Conservation (phyloP, 352 stramenopile genomes). For the Saprolegnia diclina region DNA sequence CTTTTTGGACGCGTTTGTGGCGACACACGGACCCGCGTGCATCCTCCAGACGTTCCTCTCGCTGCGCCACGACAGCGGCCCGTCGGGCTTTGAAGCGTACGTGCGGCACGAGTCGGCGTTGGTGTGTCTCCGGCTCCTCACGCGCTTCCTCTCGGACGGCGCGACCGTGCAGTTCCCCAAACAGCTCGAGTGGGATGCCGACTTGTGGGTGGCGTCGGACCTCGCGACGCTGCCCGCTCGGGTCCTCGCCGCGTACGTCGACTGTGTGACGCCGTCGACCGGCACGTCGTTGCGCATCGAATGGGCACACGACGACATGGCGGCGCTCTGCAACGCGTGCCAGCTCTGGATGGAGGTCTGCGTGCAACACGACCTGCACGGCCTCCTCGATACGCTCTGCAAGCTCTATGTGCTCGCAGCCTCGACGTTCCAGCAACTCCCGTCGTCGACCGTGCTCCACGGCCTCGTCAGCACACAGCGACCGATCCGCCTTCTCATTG, state of each 20-base stretch:
- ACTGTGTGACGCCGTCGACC: not conserved
- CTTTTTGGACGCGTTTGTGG: conserved; percentile 13
- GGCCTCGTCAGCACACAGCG: not conserved
- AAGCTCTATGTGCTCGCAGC: not conserved
- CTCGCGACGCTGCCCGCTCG: not conserved
- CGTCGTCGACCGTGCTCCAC: not conserved
- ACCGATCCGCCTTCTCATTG: conserved; percentile 1
- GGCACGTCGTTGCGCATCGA: not conserved
- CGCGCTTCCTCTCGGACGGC: not conserved
- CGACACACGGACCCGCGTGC: conserved; percentile 15
- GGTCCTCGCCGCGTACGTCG: not conserved
- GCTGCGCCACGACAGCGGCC: not conserved
- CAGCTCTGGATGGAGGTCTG: not conserved
- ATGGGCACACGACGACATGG: not conserved
- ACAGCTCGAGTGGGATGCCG: conserved; percentile 11
- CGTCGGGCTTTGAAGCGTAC: conserved; percentile 6
- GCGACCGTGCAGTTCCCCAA: conserved; percentile 3
- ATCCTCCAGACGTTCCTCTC: conserved; percentile 16
- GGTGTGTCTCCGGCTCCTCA: conserved; percentile 11
- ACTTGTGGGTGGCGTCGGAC: not conserved
- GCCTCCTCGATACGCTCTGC: conserved; percentile 3
- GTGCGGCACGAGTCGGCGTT: conserved; percentile 4
- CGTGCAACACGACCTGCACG: not conserved
- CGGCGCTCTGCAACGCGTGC: conserved; percentile 8
- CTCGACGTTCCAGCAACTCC: not conserved